Evolutionary conservation across 2,329 filamentous ascomycete species (phyloP).

Genomic region (Bipolaris oryzae): DNA sequence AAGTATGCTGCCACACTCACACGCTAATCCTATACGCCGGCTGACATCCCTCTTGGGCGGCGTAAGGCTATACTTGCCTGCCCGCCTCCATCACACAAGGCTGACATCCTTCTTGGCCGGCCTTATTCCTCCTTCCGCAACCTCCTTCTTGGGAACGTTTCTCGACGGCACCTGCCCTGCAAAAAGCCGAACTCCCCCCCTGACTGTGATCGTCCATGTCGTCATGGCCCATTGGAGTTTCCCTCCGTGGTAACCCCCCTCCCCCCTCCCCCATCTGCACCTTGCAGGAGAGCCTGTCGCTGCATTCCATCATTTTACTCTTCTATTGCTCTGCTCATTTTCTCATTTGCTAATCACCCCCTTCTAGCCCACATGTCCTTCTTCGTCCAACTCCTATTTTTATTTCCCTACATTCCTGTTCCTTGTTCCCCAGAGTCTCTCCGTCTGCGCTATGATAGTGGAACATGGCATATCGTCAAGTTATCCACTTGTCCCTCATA

Average conservation of each 20-base stretch:
- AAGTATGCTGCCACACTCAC: background rate
- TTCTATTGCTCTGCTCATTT: background rate
- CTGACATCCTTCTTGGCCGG: conserved; percentile 10
- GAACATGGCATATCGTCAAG: background rate
- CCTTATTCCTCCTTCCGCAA: conserved; percentile 3
- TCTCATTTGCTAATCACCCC: background rate
- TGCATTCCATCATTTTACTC: background rate
- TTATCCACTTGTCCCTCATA: background rate
- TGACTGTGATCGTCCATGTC: background rate
- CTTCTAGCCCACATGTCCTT: background rate
- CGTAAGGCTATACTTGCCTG: background rate
- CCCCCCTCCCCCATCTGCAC: background rate
- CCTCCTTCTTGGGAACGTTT: background rate
- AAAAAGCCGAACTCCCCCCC: background rate
- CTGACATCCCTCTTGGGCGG: conserved; percentile 4
- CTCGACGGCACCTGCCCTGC: background rate
- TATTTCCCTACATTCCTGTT: background rate
- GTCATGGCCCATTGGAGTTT: background rate
- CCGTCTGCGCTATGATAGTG: background rate
- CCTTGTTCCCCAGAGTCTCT: background rate
- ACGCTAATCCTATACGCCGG: conserved; percentile 2
- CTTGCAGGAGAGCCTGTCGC: conserved; percentile 2
- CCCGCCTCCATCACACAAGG: conserved; percentile 1
- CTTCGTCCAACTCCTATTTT: background rate
- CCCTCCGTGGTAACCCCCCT: background rate